Base-by-base conservation (phyloP, 176 grass and related monocot genomes). In the Oryza meridionalis region DNA sequence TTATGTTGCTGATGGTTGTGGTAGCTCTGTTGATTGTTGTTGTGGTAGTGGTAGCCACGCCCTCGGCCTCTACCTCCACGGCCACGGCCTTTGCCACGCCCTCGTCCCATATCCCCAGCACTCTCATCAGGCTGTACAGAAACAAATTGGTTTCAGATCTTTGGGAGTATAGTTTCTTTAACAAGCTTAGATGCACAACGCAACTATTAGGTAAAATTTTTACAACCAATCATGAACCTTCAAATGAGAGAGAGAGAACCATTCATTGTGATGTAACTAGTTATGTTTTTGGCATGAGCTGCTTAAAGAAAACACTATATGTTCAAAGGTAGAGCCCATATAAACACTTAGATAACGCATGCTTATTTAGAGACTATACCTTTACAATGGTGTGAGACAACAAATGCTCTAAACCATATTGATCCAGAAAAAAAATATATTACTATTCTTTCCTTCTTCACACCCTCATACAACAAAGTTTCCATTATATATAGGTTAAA, bases 41-140 rank as follows among this genome's bases (percentile, higher is more conserved):
- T 88, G 58, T 88, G 64, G 44, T 93, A 53, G 74, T 91, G 51
- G 58, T 91, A 88, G 47, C 88, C 88, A 79, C 84, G 91, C 26
- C 87, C 90, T 16, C 91, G 75, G 24, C 91, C 89, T 81, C 87
- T 89, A 19, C 88, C 65, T 50, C 89, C 92, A 49, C 84, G 89
- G 2, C 92, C 87, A 42, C 88, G 73, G 19, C 87, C 83, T 88
- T 78, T 92, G 0, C 88, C 88, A 53, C 86, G 88, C 50, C 88
- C 89, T 25, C 46, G 42, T 45, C 77, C 77, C 14, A 42, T 81
- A 75, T 95, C 93, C 74, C 88, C 86, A 33, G 15, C 74, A 40
- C 27, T 86, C 63, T 99, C 93, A 58, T 95, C 87, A 49, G 35
- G 35, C 93, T 95, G 84, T 84, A 68, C n/a, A 90, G 78, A 72